Conservation (phyloP, 148 eudicot species). For the Gaultheria prostrata region DNA sequence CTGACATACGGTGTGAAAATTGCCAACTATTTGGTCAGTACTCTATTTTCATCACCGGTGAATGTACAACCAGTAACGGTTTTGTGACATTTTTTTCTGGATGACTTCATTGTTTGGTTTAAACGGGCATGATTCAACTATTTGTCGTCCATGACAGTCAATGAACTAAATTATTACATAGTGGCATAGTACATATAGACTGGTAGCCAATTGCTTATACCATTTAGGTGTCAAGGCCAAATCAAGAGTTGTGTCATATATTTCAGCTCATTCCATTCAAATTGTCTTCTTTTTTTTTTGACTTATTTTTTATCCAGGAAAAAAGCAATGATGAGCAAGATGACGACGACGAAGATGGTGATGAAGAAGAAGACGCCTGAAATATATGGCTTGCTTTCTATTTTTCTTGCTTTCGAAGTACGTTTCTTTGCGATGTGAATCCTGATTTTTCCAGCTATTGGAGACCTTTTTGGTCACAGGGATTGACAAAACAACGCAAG, state of each 20-base stretch:
- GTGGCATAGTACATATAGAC: not conserved
- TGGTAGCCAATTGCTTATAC: not conserved
- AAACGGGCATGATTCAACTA: not conserved
- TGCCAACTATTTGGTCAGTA: not conserved
- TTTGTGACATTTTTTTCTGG: not conserved
- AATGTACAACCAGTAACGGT: not conserved
- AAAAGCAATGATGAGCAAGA: conserved; percentile 41
- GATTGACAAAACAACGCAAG: not conserved
- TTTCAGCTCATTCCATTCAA: not conserved
- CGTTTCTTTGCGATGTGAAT: not conserved
- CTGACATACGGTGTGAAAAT: not conserved
- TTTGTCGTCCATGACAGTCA: not conserved
- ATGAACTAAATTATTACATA: not conserved
- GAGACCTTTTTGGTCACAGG: not conserved
- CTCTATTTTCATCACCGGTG: not conserved
- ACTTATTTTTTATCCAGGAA: conserved; percentile 24
- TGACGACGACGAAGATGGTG: conserved; percentile 38
- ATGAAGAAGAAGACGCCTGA: conserved; percentile 31
- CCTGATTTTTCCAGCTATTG: not conserved
- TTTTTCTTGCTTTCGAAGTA: not conserved
- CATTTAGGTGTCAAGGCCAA: not conserved
- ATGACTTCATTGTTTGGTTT: not conserved
- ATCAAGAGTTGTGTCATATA: not conserved
- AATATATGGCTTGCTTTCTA: not conserved
- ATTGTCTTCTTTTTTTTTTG: not conserved